phyloP scores from a whole-genome alignment of 305 asterid species.

The Euphrasia arctica region DNA sequence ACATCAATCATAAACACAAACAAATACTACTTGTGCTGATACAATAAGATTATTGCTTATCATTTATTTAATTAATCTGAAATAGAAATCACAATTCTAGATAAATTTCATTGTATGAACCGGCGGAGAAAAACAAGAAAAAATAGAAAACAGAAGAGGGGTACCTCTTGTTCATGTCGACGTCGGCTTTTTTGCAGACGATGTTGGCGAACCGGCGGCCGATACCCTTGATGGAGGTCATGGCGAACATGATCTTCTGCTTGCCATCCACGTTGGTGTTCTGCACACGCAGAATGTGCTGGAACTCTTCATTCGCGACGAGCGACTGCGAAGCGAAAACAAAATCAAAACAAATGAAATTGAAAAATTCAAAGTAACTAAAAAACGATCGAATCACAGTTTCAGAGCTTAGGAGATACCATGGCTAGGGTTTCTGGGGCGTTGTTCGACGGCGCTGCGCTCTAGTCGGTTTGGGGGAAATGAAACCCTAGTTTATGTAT shows the following conservation, averaged over 20 bases:
- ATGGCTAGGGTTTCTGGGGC: slow-evolving; percentile 24
- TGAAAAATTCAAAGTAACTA: not conserved
- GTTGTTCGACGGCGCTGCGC: slow-evolving; percentile 32
- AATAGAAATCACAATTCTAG: not conserved
- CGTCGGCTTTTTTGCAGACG: slow-evolving; percentile 75
- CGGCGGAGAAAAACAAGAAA: not conserved
- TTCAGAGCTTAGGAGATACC: slow-evolving; percentile 17
- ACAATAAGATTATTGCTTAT: not conserved
- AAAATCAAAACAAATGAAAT: not conserved
- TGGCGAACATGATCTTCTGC: slow-evolving; percentile 83
- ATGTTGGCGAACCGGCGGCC: slow-evolving; percentile 91
- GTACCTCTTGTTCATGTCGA: slow-evolving; percentile 90
- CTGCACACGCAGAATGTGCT: slow-evolving; percentile 88
- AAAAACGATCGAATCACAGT: not conserved
- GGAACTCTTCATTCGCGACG: slow-evolving; percentile 76
- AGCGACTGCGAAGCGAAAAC: slow-evolving; percentile 43
- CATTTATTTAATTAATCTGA: not conserved
- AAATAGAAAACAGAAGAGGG: not conserved
- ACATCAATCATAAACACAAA: no score
- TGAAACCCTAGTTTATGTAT: slow-evolving; percentile 33
- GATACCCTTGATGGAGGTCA: slow-evolving; percentile 91
- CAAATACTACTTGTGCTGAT: no score
- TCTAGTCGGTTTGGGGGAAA: slow-evolving; percentile 13
- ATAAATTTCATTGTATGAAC: not conserved
- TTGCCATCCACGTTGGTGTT: slow-evolving; percentile 84